Base-by-base conservation (phyloP, 2,329 filamentous ascomycete genomes). In the Fusarium piperis region DNA sequence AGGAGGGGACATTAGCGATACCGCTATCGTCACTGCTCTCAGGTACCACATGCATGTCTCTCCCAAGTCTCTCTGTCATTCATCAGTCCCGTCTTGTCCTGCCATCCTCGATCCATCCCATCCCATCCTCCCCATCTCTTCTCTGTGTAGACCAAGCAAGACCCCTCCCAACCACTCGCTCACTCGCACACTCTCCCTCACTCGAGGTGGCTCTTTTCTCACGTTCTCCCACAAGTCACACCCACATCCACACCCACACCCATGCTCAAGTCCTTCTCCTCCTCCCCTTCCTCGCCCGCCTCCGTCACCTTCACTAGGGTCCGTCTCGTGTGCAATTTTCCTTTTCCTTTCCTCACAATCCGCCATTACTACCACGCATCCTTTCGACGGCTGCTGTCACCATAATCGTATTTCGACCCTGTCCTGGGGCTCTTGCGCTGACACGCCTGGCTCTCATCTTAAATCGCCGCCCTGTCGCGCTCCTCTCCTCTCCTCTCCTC, bases 301-400 rank as follows among this genome's bases (percentile, higher is more conserved):
- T 41, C 32, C 32, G 46, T 59, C 61, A 60, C 65, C 62, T 56
- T 69, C 46, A 55, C 65, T 60, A 59, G 51, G 56, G 39, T 59
- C 70, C 41, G 53, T 67, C 70, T 72, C 66, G 56, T 64, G 69
- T 67, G 70, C 66, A 65, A 58, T 71, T 67, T 72, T 72, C 67
- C 57, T 39, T 51, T 56, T 38, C 23, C n/a, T 48, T 60, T 48
- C 36, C 44, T 72, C 35, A 32, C 51, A 30, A 38, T 35, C 36
- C 26, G 15, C 48, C 55, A 36, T 35, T 56, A 38, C 28, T 62
- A 32, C 64, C 44, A 60, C 55, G 28, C 62, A 64, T 59, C 63
- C 35, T 23, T 48, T 52, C 41, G 41, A 35, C 38, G 23, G 51
- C 20, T 46, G 33, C n/a, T 41, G 39, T 57, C 33, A 41, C n/a